Conservation (phyloP, 2,329 filamentous ascomycete genomes). For the Aspergillus viridinutans region DNA sequence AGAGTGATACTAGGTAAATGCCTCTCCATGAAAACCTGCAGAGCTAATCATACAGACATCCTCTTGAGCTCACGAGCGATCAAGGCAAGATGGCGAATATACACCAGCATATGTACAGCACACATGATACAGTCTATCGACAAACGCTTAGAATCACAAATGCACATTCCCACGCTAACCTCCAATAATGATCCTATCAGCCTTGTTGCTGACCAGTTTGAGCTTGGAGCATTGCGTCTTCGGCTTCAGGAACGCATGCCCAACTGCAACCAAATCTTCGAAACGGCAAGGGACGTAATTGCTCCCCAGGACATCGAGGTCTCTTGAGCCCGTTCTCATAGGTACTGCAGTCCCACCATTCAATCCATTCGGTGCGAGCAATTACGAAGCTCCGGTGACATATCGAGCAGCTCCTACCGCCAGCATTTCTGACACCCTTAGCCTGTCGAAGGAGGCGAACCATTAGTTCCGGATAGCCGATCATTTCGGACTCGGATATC, state of each 20-base stretch:
- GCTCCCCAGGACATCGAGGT: constrained; percentile 27
- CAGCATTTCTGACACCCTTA: constrained; percentile 31
- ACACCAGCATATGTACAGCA: neutral
- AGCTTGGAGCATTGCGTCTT: neutral
- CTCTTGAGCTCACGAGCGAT: neutral
- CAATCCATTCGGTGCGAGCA: constrained; percentile 42
- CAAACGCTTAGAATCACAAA: neutral
- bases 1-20: too few species aligned
- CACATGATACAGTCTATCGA: neutral
- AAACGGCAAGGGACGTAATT: constrained; percentile 38
- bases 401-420: constrained; percentile 38
- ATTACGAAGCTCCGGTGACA: constrained; percentile 40
- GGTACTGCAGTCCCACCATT: constrained; percentile 42
- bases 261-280: constrained; percentile 39
- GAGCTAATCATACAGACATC: too few species aligned
- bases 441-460: constrained; percentile 34
- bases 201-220: neutral
- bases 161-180: neutral
- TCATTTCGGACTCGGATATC: constrained; percentile 32
- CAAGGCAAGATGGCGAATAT: neutral
- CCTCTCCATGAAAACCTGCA: too few species aligned
- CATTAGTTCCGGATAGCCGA: constrained; percentile 31
- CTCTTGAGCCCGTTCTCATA: constrained; percentile 36
- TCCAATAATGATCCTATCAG: neutral
- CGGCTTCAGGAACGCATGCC: constrained; percentile 28